Base-by-base conservation (phyloP, 768 basidiomycete species). In the Galerina marginata region DNA sequence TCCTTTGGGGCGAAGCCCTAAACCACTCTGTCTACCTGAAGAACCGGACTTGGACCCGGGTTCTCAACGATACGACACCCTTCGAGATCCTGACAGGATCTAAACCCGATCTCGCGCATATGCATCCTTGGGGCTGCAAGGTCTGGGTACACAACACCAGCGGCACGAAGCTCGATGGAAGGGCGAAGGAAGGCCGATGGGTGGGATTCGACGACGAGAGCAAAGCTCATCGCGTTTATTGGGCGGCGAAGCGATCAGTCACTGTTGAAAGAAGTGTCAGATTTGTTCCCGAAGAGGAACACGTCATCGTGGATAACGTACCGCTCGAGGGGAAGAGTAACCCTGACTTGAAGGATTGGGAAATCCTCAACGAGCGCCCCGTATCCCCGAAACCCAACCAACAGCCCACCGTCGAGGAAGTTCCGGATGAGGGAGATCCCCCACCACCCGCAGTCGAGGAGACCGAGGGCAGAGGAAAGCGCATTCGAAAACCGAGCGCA, bases 171-270 rank as follows among this genome's bases (percentile, higher is more conserved):
- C 61, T 78, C 1, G 72, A 70, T 5, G 56, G 61, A 5, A 54
- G 64, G 12, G 65, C 62, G 11, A 43, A 64, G 5, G 60, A 71
- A 23, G 75, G 74, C 1, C 58, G 61, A 16, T 81, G 74, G 73
- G 63, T 81, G n/a, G 76, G 79, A 2, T 75, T 71, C 62, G 72
- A 77, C 60, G 53, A 66, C 2, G 63, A 74, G 16, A 74, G 72
- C 55, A 74, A 71, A 12, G 70, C 75, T 39, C 64, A 65, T 45
- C 71, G 74, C 16, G 64, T 80, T 36, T 78, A 76, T 57, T 78
- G 73, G 73, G 69, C 71, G 4, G 65, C 64, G 12, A 69, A 62
- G 39, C 49, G 65, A 0, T 61, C 56, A 5, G 69, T 79, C 4
- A 67, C 61, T 38, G 68, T 74, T 11, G 72, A 79, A 63, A 38